A percentile compares a stretch with the other conserved stretches of the same genome.
Evolutionary conservation across 129 eudicot species (phyloP).

Genomic region (Dittrichia graveolens): DNA sequence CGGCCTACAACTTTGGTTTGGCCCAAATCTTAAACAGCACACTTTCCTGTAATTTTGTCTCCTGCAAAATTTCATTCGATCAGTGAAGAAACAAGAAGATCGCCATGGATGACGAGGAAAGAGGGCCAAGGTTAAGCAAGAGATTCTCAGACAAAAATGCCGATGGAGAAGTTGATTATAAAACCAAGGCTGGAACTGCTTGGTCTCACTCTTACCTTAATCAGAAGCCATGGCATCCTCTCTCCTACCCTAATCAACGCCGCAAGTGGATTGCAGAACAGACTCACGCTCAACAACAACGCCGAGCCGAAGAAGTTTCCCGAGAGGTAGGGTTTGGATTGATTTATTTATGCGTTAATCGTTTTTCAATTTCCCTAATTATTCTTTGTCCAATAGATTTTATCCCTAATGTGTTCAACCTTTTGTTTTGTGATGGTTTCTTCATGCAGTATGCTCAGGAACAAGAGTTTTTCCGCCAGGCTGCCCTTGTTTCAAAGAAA

Average conservation of each 20-base stretch:
- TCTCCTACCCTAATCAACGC: conserved; percentile 93
- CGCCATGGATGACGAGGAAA: conserved; percentile 51
- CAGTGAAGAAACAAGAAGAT: neutral
- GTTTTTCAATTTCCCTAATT: conserved; percentile 20
- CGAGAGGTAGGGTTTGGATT: conserved; percentile 59
- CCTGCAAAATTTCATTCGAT: conserved; percentile 8
- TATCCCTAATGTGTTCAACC: neutral
- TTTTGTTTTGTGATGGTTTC: conserved; percentile 1
- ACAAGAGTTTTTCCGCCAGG: conserved; percentile 91
- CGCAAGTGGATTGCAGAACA: conserved; percentile 99
- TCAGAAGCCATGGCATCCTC: conserved; percentile 98
- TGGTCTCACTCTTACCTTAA: conserved; percentile 90
- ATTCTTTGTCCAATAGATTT: neutral
- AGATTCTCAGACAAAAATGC: conserved; percentile 51
- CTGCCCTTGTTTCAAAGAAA: conserved; percentile 84
- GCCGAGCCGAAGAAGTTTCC: conserved; percentile 76
- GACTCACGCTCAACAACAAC: conserved; percentile 72
- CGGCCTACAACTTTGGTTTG: neutral
- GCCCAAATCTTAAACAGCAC: neutral
- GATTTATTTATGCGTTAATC: neutral
- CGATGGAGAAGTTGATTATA: conserved; percentile 82
- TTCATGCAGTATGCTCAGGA: conserved; percentile 93
- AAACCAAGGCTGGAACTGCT: conserved; percentile 82
- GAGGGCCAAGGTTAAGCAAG: conserved; percentile 60
- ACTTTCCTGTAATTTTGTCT: neutral